Base-by-base conservation (phyloP, 495 filamentous ascomycete genomes). In the Patellaria atrata region DNA sequence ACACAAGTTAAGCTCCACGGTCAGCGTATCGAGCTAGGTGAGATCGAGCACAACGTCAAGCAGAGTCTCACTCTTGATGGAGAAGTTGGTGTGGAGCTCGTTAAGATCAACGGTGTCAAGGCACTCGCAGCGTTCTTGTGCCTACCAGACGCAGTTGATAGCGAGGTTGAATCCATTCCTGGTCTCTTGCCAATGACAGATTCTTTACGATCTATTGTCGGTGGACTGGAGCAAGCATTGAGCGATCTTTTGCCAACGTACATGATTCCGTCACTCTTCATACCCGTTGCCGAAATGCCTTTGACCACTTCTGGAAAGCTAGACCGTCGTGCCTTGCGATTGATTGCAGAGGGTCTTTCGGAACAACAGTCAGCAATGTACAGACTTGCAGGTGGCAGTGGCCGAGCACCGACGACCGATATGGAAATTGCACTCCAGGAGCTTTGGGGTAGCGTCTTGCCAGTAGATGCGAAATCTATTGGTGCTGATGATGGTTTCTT, bases 341-440 rank as follows among this genome's bases (percentile, higher is more conserved):
- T 29, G 22, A 56, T 61, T 41, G 60, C 60, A 0, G 50, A 62
- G 11, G 32, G 49, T 4, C 40, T 70, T 17, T 35, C 54, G 3
- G 62, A 63, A 17, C 59, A 62, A 0, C 45, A 58, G 3, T 22
- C 66, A 3, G 60, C 57, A 18, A 50, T 51, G 1, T 67, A 60
- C 40, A 50, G 53, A 10, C 58, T 60, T 3, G 57, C 58, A 18
- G 58, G 51, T 7, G 42, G 40, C 28, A 50, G 40, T 4, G 56
- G 50, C 14, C 45, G 51, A 11, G 32, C 43, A 3, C 51, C 53
- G 0, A 15, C 30, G 11, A 35, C 47, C 4, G n/a, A 27, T 26
- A 33, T 30, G 3, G 48, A 52, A 27, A 42, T 10, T 5, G 21
- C 18, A 8, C 41, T 52, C 8, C 42, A 38, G 1, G 21, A 35